These are phyloP conservation scores for Puccinia polysora DNA, from an alignment of 1,284 basidiomycete genomes.

Conservation along the genomic window DNA sequence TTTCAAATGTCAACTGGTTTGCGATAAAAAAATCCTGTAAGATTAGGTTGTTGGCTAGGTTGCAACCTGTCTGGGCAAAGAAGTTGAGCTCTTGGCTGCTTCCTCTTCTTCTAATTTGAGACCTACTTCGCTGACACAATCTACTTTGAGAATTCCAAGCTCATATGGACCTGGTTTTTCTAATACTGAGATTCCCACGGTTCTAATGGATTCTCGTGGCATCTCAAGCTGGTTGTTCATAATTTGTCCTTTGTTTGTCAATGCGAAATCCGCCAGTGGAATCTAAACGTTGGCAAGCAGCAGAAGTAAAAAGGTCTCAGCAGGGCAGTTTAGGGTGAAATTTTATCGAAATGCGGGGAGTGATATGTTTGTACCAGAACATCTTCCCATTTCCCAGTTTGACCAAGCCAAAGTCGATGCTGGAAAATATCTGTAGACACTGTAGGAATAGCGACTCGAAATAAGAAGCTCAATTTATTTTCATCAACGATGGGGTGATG, in stretches of 20 bases:
- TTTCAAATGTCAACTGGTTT: too few species aligned
- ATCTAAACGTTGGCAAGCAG: slow-evolving; percentile 58
- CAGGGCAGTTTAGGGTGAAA: background rate
- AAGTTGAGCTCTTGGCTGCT: background rate
- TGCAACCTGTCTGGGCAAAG: background rate
- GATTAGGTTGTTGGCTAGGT: too few species aligned
- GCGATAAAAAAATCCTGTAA: too few species aligned
- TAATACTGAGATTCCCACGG: slow-evolving; percentile 74
- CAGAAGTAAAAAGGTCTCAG: background rate
- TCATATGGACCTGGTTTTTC: slow-evolving; percentile 55
- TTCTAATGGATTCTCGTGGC: slow-evolving; percentile 68
- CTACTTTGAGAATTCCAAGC: slow-evolving; percentile 28
- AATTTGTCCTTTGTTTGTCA: slow-evolving; percentile 75
- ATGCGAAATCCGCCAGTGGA: slow-evolving; percentile 72
- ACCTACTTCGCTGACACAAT: slow-evolving; percentile 37
- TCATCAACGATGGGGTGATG: background rate
- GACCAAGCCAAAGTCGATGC: slow-evolving; percentile 68
- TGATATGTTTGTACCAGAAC: too few species aligned
- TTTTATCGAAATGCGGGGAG: slow-evolving; percentile 9
- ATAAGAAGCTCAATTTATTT: background rate
- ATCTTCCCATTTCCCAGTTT: slow-evolving; percentile 75
- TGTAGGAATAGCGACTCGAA: slow-evolving; percentile 18
- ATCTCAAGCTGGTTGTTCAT: slow-evolving; percentile 64
- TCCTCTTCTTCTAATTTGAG: slow-evolving; percentile 21
- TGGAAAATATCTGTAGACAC: slow-evolving; percentile 79